Evolutionary conservation across 352 stramenopile species (phyloP).

Genomic region (Phytophthora multivora): DNA sequence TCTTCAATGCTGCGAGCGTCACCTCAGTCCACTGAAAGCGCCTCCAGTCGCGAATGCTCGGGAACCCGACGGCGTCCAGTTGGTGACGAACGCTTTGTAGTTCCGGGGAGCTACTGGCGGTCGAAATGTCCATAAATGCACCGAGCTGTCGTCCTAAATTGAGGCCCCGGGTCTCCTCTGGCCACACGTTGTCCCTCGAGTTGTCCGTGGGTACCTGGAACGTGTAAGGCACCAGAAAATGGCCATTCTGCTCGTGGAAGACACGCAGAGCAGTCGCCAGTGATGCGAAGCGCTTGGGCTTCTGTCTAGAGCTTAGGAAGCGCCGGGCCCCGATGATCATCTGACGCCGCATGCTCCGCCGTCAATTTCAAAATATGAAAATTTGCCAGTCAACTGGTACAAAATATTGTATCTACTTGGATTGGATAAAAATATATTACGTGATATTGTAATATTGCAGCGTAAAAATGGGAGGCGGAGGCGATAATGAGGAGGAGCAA

Average conservation of each 20-base stretch:
- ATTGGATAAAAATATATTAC: too few species aligned
- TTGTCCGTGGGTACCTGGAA: slow-evolving; percentile 40
- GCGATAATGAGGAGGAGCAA: slow-evolving; percentile 17
- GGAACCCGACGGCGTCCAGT: slow-evolving; percentile 40
- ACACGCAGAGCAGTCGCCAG: slow-evolving; percentile 34
- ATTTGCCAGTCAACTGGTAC: not conserved
- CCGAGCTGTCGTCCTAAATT: slow-evolving; percentile 44
- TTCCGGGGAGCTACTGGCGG: not conserved
- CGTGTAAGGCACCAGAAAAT: slow-evolving; percentile 49
- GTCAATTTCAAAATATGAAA: not conserved
- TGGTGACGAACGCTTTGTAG: slow-evolving; percentile 19
- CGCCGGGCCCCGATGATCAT: slow-evolving; percentile 8
- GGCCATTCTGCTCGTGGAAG: slow-evolving; percentile 43
- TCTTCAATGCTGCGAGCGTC: slow-evolving; percentile 34
- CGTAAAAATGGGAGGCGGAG: slow-evolving; percentile 19
- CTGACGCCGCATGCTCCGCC: slow-evolving; percentile 1
- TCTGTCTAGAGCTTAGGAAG: slow-evolving; percentile 27
- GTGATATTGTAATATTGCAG: not conserved
- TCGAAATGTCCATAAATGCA: slow-evolving; percentile 27
- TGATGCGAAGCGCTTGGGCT: slow-evolving; percentile 14
- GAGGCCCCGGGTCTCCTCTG: slow-evolving; percentile 39
- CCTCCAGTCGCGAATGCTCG: slow-evolving; percentile 41
- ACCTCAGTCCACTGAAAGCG: slow-evolving; percentile 46
- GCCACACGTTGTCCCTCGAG: slow-evolving; percentile 29
- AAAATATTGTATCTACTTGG: not conserved